A percentile compares a stretch with the other conserved stretches of the same genome.
Conservation (phyloP, 805 yeast species). For the Candida chilensis region DNA sequence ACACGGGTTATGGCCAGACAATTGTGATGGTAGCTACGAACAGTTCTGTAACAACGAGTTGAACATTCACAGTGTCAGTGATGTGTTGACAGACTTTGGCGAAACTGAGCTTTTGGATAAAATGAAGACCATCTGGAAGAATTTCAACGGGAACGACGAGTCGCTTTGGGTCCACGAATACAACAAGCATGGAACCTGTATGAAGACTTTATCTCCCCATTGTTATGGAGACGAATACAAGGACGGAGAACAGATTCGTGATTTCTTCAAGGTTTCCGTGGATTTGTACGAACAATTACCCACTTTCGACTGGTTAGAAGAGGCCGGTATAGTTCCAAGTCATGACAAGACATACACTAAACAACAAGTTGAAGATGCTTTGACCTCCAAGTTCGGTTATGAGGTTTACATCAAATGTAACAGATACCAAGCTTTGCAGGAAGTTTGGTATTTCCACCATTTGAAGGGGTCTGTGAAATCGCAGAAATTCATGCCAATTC, state of each 20-base stretch:
- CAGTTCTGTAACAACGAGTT: constrained; percentile 17
- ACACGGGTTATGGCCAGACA: constrained; percentile 35
- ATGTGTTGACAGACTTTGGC: constrained; percentile 7
- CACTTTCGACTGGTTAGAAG: constrained; percentile 22
- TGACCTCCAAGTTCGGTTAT: constrained; percentile 18
- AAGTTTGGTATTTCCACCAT: constrained; percentile 23
- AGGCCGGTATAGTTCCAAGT: constrained; percentile 26
- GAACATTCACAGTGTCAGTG: neutral
- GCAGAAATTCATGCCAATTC: constrained; percentile 43
- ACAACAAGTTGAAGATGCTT: constrained; percentile 19
- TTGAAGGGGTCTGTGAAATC: constrained; percentile 19
- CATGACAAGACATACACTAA: constrained; percentile 19
- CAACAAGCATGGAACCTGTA: constrained; percentile 35
- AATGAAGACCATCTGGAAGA: constrained; percentile 21
- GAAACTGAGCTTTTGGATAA: constrained; percentile 15
- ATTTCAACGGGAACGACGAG: constrained; percentile 20
- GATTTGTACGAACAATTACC: constrained; percentile 20
- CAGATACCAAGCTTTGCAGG: constrained; percentile 14
- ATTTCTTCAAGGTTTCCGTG: constrained; percentile 19
- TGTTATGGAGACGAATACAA: constrained; percentile 15
- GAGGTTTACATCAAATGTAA: constrained; percentile 24
- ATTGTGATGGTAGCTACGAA: constrained; percentile 27
- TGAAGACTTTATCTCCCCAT: constrained; percentile 22
- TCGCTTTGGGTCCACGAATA: constrained; percentile 31
- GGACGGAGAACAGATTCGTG: constrained; percentile 15